Base-by-base conservation (phyloP, 148 eudicot genomes). In the Cornus florida region DNA sequence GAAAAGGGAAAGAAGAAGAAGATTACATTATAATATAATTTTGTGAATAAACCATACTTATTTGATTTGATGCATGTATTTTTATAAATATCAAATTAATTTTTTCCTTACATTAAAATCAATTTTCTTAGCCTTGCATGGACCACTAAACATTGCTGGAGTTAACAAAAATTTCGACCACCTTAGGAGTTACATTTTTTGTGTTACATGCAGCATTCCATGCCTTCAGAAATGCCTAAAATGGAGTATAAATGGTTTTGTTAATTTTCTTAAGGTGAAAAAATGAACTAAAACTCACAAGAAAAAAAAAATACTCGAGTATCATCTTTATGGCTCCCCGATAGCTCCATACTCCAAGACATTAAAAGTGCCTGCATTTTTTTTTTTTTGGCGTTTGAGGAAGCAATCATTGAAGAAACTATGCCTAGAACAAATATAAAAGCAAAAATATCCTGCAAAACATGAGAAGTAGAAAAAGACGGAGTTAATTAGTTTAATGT, bases 181-280 rank as follows among this genome's bases (percentile, higher is more conserved):
- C 79, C 24, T 69, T 82, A 6, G 90, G 57, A 64, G 39, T 71
- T 62, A 70, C 60, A 43, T 62, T 66, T 62, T 64, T 77, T 46
- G 84, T 39, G 57, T 67, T 87, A 82, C 94, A 89, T 60, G 90
- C 84, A 31, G 60, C 79, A 62, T 72, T 70, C 94, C 94, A 91
- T 17, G 92, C 88, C n/a, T 84, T 77, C 77, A 85, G 74, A 82
- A 91, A 87, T 82, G 94, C 90, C 94, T 91, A 70, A 39, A 62
- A 60, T n/a, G 19, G 38, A 60, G 50, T 10, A 71, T 13, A 74
- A 74, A 20, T n/a, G 9, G 3, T 8, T 28, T 28, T 28, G 28
- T 31, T 0, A 35, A 5, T 6, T 16, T 9, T 5, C 48, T 43
- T 56, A 56, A 56, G 19, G 19, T 56, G 48, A 9, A 56, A 48